These are phyloP conservation scores for Closterium sp. DNA, from an alignment of 139 green algal species.

Conservation along the genomic window DNA sequence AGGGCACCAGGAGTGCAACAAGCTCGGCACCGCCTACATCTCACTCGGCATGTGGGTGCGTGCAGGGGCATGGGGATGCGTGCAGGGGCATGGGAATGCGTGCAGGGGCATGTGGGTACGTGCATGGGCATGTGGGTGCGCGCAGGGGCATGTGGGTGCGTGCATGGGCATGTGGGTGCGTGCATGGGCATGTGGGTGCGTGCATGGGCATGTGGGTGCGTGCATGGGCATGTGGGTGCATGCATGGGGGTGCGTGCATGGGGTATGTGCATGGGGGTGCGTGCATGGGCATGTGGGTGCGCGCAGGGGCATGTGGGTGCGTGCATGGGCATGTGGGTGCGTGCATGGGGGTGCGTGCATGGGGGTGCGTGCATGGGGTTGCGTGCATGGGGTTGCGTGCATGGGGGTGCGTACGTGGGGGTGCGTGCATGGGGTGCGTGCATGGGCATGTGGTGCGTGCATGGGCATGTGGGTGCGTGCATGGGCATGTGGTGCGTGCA, in stretches of 20 bases:
- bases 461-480: too few species aligned
- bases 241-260: not conserved
- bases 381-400: too few species aligned
- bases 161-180: not conserved
- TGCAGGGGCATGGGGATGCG: not conserved
- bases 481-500: too few species aligned
- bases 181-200: conserved; percentile 3
- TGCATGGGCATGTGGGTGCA: not conserved
- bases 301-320: not conserved
- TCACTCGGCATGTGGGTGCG: conserved; percentile 60
- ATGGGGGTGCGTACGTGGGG: too few species aligned
- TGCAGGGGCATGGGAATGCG: too few species aligned
- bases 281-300: not conserved
- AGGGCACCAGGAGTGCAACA: conserved; percentile 15
- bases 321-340: not conserved
- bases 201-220: not conserved
- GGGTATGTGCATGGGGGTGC: too few species aligned
- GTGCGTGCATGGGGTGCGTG: too few species aligned
- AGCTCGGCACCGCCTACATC: conserved; percentile 61
- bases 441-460: too few species aligned
- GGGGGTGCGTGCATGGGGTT: too few species aligned
- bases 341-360: not conserved
- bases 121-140: not conserved
- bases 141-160: not conserved
- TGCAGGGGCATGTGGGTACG: too few species aligned